Base-by-base conservation (phyloP, 768 basidiomycete genomes). In the Boletellus ananiceps region DNA sequence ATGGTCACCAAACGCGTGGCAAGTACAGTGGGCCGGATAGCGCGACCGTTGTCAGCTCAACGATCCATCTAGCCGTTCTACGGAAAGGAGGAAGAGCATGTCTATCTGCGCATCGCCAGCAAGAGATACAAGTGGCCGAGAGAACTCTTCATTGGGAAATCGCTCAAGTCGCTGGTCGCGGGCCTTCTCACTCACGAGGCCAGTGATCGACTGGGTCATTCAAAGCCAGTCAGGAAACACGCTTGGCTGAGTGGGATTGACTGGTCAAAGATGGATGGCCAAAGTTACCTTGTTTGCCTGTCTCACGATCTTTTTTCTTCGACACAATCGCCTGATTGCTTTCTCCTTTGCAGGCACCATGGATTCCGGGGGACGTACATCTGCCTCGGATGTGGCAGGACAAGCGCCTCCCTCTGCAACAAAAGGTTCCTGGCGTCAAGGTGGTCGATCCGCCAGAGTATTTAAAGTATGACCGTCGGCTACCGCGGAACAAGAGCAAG, bases 181-280 rank as follows among this genome's bases (percentile, higher is more conserved):
- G 60, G 62, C 5, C 71, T 83, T 15, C 65, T 82, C 42, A 63
- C 60, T 0, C 52, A 66, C 2, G 60, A 75, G 33, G 59, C 73
- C 0, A 44, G 57, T 12, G 29, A 69, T 36, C 72, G 81, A 23
- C 57, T 80, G 8, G 79, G 76, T 18, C 58, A 61, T 4, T 54
- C 59, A 0, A 69, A 63, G 29, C 59, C 63, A 19, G 68, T 80
- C 8, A 60, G 60, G 36, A 47, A 55, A 5, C 77, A 82, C 47
- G 63, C 69, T 2, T 83, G 77, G 76, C 56, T 82, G 37, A 51
- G 54, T 5, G 60, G 65, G 18, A 63, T 83, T 12, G 68, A 76
- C 47, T 82, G 79, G 81, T 59, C 59, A 16, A 72, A 70, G 57
- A 71, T 82, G 65, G 54, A 67, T 11, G 57, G 60, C 1, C 69